Evolutionary conservation across 73 alveolate species (phyloP).

Genomic region (Breviolum minutum): DNA sequence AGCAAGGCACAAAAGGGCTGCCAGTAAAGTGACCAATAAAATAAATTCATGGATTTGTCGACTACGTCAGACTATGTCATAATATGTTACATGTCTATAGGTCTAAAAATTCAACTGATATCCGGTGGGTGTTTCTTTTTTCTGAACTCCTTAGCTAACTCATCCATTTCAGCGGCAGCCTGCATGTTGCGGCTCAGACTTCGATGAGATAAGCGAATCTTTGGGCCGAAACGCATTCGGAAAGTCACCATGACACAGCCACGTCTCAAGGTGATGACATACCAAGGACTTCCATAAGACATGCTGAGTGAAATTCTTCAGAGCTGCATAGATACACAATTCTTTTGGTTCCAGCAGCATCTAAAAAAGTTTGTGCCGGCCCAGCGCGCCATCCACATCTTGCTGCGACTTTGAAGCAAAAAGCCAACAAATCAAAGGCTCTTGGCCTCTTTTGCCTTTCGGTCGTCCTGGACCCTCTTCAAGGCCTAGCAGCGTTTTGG

Average conservation of each 20-base stretch:
- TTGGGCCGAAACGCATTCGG: background rate
- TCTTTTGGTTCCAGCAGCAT: too few species aligned
- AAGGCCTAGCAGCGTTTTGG: slow-evolving; percentile 6
- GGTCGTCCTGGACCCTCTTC: slow-evolving; percentile 91
- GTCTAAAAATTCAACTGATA: background rate
- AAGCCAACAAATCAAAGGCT: background rate
- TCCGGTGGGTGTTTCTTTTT: background rate
- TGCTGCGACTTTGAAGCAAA: too few species aligned
- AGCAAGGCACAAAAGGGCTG: background rate
- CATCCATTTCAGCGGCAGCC: background rate
- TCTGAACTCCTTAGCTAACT: background rate
- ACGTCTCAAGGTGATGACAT: too few species aligned
- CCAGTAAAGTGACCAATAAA: background rate
- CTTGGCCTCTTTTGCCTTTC: slow-evolving; percentile 83
- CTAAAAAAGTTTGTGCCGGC: too few species aligned
- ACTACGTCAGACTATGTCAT: background rate
- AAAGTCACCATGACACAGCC: too few species aligned
- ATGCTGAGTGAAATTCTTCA: too few species aligned
- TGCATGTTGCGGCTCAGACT: slow-evolving; percentile 59
- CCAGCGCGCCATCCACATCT: too few species aligned
- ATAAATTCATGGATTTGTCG: background rate
- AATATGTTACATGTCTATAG: background rate
- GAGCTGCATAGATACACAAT: too few species aligned
- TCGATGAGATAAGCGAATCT: slow-evolving; percentile 37
- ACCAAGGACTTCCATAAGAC: too few species aligned